Conservation (phyloP, 2,329 filamentous ascomycete species). For the Fusarium foetens region DNA sequence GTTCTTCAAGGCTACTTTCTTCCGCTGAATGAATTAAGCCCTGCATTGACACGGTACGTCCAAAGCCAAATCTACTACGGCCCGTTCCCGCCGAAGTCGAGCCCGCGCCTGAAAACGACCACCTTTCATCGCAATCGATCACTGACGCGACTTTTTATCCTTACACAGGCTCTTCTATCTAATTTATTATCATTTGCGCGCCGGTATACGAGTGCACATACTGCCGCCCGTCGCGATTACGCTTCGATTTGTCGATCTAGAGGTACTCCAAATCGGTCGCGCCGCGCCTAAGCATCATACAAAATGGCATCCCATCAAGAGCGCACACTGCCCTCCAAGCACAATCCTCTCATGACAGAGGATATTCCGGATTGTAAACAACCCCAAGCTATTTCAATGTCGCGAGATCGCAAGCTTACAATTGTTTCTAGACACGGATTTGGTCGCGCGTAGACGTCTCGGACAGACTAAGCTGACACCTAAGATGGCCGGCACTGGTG, state of each 20-base stretch:
- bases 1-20: constrained; percentile 16
- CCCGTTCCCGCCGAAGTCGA: constrained; percentile 31
- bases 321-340: constrained; percentile 66
- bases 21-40: constrained; percentile 37
- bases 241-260: constrained; percentile 28
- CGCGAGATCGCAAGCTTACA: constrained; percentile 41
- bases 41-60: constrained; percentile 45
- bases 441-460: constrained; percentile 85
- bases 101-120: constrained; percentile 15
- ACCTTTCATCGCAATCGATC: constrained; percentile 16
- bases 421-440: constrained; percentile 69
- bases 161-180: constrained; percentile 16
- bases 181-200: constrained; percentile 29
- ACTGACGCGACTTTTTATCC: constrained; percentile 32
- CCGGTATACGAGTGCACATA: background rate
- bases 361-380: constrained; percentile 70
- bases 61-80: constrained; percentile 16
- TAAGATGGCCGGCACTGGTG: constrained; percentile 80
- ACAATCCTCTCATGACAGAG: constrained; percentile 74
- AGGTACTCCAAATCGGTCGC: constrained; percentile 32
- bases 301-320: constrained; percentile 52
- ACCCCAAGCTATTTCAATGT: constrained; percentile 6
- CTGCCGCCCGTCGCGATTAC: constrained; percentile 22
- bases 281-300: constrained; percentile 49
- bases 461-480: constrained; percentile 92